phyloP scores from a whole-genome alignment of 129 eudicot species.

The Tagetes patula region DNA sequence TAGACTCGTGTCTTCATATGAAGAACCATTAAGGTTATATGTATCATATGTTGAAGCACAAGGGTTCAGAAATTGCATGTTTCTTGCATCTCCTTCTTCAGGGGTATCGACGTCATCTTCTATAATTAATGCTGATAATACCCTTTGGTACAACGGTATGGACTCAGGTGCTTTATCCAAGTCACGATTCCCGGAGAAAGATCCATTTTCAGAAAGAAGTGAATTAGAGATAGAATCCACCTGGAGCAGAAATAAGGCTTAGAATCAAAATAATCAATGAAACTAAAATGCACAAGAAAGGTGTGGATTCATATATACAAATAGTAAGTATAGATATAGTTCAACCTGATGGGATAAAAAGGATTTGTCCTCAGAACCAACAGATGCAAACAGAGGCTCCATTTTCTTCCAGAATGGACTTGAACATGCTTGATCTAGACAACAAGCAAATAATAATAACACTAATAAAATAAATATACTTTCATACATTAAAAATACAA shows the following conservation, averaged over 20 bases:
- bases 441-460: slow-evolving; percentile 25
- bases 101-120: slow-evolving; percentile 60
- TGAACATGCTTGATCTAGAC: slow-evolving; percentile 63
- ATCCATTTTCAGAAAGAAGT: slow-evolving; percentile 33
- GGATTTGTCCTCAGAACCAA: slow-evolving; percentile 49
- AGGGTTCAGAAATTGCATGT: slow-evolving; percentile 20
- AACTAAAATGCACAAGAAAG: slow-evolving; percentile 1
- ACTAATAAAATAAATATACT: not conserved
- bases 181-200: slow-evolving; percentile 27
- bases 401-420: slow-evolving; percentile 71
- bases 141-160: slow-evolving; percentile 68
- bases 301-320: not conserved
- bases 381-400: slow-evolving; percentile 55
- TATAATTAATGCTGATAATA: slow-evolving; percentile 72
- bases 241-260: slow-evolving; percentile 35
- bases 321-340: not conserved
- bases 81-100: slow-evolving; percentile 41
- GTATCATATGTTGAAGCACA: slow-evolving; percentile 37
- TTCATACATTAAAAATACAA: not conserved
- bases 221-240: slow-evolving; percentile 35
- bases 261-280: slow-evolving; percentile 10
- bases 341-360: slow-evolving; percentile 63
- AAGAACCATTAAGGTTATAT: slow-evolving; percentile 25
- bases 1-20: slow-evolving; percentile 49
- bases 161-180: slow-evolving; percentile 10